A percentile compares a stretch with the other conserved stretches of the same genome.
Conservation (phyloP, 2,329 filamentous ascomycete species). For the Cordyceps javanica region DNA sequence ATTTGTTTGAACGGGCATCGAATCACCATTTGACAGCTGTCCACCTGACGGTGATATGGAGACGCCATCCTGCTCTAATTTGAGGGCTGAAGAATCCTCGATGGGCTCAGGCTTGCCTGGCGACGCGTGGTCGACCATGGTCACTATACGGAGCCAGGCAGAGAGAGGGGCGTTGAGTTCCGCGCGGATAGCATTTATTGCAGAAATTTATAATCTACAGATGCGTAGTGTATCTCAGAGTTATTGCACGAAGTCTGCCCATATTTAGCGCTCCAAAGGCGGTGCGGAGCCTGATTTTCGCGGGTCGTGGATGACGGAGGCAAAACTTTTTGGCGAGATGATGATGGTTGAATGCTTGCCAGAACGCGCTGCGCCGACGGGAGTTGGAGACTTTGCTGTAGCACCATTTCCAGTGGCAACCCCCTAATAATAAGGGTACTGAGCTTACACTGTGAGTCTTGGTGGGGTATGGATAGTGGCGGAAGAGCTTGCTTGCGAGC, state of each 20-base stretch:
- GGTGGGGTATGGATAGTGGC: neutral
- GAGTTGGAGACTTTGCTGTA: neutral
- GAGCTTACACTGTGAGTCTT: too few relatives aligned
- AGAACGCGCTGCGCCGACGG: conserved; percentile 1
- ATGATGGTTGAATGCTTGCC: neutral
- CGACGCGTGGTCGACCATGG: conserved; percentile 58
- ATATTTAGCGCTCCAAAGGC: conserved; percentile 47
- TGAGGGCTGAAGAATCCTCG: conserved; percentile 23
- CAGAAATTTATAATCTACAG: conserved; percentile 48
- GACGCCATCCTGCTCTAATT: conserved; percentile 17
- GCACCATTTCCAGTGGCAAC: conserved; percentile 1
- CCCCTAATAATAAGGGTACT: neutral
- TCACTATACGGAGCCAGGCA: conserved; percentile 38
- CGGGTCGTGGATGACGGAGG: conserved; percentile 17
- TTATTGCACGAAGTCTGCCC: conserved; percentile 44
- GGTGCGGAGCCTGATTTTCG: conserved; percentile 38
- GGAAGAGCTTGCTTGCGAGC: neutral
- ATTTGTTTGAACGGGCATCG: conserved; percentile 12
- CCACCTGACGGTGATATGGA: neutral
- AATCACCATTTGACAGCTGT: neutral
- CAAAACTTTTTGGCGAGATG: conserved; percentile 39
- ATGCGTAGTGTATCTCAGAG: conserved; percentile 39
- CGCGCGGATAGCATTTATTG: conserved; percentile 53
- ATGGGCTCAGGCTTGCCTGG: conserved; percentile 35
- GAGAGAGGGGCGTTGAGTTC: conserved; percentile 44